Evolutionary conservation across 176 grass and related monocot genomes (phyloP).

Genomic region (Carex myosuroides): DNA sequence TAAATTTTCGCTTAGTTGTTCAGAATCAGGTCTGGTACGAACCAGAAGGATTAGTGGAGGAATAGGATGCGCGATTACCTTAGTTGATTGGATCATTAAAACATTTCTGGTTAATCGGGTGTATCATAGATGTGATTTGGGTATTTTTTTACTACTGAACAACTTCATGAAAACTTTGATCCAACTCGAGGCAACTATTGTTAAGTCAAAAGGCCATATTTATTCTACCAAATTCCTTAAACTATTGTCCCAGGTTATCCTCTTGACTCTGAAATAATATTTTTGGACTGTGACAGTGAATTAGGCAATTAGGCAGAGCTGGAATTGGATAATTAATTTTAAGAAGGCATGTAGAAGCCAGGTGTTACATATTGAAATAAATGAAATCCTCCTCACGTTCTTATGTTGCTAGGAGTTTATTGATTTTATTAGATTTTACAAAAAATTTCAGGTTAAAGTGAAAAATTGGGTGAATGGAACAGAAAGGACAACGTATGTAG

Average conservation of each 20-base stretch:
- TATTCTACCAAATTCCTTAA: neutral
- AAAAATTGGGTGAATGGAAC: constrained; percentile 80
- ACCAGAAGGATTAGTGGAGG: neutral
- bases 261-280: neutral
- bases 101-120: neutral
- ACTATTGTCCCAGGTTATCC: neutral
- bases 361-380: neutral
- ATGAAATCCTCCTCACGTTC: constrained; percentile 11
- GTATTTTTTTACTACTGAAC: neutral
- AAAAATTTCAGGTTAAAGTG: constrained; percentile 76
- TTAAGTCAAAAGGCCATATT: neutral
- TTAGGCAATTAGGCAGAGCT: neutral
- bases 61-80: neutral
- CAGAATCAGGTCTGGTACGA: constrained; percentile 10
- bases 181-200: neutral
- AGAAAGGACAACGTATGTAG: constrained; percentile 45
- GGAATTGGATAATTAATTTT: neutral
- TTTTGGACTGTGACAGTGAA: neutral
- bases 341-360: neutral
- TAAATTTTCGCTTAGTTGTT: neutral
- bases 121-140: constrained; percentile 1
- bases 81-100: constrained; percentile 1
- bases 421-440: neutral
- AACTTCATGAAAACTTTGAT: neutral
- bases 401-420: neutral